These are phyloP conservation scores for Magnusiomyces tetraspermus DNA, from an alignment of 1,139 yeast species.

Conservation along the genomic window DNA sequence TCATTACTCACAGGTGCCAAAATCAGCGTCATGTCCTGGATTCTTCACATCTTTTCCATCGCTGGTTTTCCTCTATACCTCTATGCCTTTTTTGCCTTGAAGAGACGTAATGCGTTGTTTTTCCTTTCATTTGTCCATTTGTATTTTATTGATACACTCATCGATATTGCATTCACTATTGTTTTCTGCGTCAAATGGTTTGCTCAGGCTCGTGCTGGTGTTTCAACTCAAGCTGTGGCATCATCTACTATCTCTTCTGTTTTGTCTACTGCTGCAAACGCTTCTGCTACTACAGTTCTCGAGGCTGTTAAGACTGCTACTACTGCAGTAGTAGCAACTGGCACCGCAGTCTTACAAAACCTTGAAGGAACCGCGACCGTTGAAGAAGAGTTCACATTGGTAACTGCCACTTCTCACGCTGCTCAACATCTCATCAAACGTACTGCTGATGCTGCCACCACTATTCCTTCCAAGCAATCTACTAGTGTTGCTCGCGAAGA, in stretches of 20 bases:
- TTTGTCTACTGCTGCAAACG: no score
- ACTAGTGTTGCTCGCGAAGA: slow-evolving; percentile 67
- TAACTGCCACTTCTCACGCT: not conserved
- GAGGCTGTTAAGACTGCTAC: slow-evolving; percentile 12
- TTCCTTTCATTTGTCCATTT: slow-evolving; percentile 55
- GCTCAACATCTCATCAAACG: not conserved
- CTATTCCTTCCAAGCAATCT: slow-evolving; percentile 38
- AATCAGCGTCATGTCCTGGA: slow-evolving; percentile 73
- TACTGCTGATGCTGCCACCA: slow-evolving; percentile 8
- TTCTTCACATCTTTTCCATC: slow-evolving; percentile 61
- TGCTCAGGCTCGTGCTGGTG: no score
- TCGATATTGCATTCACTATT: slow-evolving; percentile 59
- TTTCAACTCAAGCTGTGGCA: no score
- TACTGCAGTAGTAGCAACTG: not conserved
- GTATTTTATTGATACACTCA: slow-evolving; percentile 56
- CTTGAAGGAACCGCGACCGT: not conserved
- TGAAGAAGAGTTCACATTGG: not conserved
- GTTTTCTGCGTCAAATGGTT: slow-evolving; percentile 74
- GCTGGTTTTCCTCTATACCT: slow-evolving; percentile 57
- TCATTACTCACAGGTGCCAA: slow-evolving; percentile 86
- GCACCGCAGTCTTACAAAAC: not conserved
- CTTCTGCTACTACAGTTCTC: slow-evolving; percentile 2
- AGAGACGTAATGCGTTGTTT: slow-evolving; percentile 40
- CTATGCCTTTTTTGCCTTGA: slow-evolving; percentile 46
- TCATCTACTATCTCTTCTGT: no score